A percentile compares a stretch with the other conserved stretches of the same genome.
Conservation (phyloP, 2,329 filamentous ascomycete species). For the Fusarium temperatum region DNA sequence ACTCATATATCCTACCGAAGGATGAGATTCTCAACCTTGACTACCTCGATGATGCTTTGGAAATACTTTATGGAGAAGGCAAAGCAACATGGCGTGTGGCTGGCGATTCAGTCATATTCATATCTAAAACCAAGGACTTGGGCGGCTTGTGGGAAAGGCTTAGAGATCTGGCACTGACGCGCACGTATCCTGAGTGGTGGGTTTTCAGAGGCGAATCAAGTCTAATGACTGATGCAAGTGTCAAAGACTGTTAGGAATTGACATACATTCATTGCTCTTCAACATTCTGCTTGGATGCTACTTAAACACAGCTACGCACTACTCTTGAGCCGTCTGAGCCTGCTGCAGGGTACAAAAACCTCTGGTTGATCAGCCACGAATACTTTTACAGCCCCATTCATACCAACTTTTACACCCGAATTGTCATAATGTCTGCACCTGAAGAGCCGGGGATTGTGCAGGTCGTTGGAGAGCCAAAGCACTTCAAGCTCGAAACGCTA, state of each 20-base stretch:
- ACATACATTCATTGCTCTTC: rapidly evolving
- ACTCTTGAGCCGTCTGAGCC: rapidly evolving
- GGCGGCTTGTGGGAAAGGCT: not conserved
- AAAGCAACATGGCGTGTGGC: rapidly evolving
- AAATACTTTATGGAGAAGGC: not conserved
- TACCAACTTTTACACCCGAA: rapidly evolving
- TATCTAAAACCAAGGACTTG: rapidly evolving
- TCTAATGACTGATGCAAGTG: rapidly evolving
- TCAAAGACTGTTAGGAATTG: too few relatives aligned
- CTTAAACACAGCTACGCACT: rapidly evolving
- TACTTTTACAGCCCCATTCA: rapidly evolving
- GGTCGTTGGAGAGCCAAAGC: not conserved
- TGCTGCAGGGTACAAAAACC: rapidly evolving
- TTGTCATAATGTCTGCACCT: not conserved
- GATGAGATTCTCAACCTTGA: not conserved
- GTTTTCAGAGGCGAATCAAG: not conserved
- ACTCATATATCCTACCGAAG: not conserved
- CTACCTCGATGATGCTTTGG: not conserved
- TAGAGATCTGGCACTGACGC: not conserved
- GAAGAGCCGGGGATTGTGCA: not conserved
- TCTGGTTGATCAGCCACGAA: not conserved
- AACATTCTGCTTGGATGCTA: rapidly evolving
- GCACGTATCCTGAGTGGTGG: not conserved
- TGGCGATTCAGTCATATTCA: rapidly evolving
- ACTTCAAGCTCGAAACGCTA: not conserved